Conservation (phyloP, 176 grass and related monocot species). For the Eleusine coracana region DNA sequence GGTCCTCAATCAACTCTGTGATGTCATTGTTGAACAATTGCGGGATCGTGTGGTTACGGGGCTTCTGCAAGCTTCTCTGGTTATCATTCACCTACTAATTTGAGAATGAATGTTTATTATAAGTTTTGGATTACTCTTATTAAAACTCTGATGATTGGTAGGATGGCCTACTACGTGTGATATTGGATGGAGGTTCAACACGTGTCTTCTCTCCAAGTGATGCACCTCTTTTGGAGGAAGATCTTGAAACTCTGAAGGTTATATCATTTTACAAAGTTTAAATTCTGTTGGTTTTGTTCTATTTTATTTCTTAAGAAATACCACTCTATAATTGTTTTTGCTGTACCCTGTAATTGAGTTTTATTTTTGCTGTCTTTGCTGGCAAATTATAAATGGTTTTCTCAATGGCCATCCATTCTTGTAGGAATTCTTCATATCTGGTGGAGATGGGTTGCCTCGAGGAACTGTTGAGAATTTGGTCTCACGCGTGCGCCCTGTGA, state of each 20-base stretch:
- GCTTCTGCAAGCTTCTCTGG: slow-evolving; percentile 96
- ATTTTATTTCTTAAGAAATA: slow-evolving; percentile 5
- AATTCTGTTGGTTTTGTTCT: slow-evolving; percentile 25
- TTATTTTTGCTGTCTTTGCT: slow-evolving; percentile 25
- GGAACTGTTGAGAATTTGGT: slow-evolving; percentile 98
- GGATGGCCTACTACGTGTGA: slow-evolving; percentile 94
- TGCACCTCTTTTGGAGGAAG: slow-evolving; percentile 78
- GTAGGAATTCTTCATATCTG: slow-evolving; percentile 99
- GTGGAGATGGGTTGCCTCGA: slow-evolving; percentile 96
- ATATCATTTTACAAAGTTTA: slow-evolving; percentile 30
- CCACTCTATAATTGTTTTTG: slow-evolving; percentile 8
- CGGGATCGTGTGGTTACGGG: slow-evolving; percentile 94
- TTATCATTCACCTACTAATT: slow-evolving; percentile 47
- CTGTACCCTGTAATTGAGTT: background rate
- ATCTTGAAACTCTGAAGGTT: slow-evolving; percentile 99
- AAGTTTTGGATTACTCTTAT: slow-evolving; percentile 28
- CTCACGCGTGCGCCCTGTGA: slow-evolving; percentile 74
- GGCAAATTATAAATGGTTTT: slow-evolving; percentile 29
- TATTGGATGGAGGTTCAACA: slow-evolving; percentile 93
- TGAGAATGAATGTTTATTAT: slow-evolving; percentile 20
- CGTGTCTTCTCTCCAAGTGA: slow-evolving; percentile 79
- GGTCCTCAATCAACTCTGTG: slow-evolving; percentile 90
- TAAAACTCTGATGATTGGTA: slow-evolving; percentile 42
- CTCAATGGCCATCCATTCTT: slow-evolving; percentile 31
- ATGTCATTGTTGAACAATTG: slow-evolving; percentile 87